Base-by-base conservation (phyloP, 2,329 filamentous ascomycete genomes). In the Orbilia javanica region DNA sequence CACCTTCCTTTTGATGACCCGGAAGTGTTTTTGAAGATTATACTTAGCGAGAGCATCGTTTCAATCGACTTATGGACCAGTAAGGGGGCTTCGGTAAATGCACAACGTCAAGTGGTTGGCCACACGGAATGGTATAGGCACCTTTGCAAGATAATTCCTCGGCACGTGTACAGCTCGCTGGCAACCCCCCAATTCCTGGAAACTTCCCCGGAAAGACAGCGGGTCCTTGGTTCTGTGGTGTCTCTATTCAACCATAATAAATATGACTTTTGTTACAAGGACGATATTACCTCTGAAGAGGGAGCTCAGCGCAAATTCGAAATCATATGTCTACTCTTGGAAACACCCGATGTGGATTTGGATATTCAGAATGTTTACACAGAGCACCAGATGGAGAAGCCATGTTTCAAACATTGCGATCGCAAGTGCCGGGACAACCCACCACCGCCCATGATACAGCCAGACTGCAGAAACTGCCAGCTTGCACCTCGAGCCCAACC, bases 1-100 rank as follows among this genome's bases (percentile, higher is more conserved):
- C n/a, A n/a, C n/a, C n/a, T 69, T 42, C 20, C 13, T 5, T 69
- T 69, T 13, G 18, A 48, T 6, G n/a, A 57, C 11, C 65, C 65
- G 3, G 3, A 4, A 29, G 27, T 25, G 18, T 53, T 67, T n/a
- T 55, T 18, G 31, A 15, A 53, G 8, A 20, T 39, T n/a, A 42
- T 67, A 10, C 11, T 5, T 11, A 1, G 3, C 0, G 1, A 11
- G 39, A 34, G 34, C n/a, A 6, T 36, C 4, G 1, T 2, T 42
- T 22, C 15, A 8, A 13, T 68, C 18, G 20, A 60, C 20, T 34
- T 69, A 27, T 69, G 50, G 65, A 34, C 60, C 50, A 18, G 10
- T 15, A 57, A 60, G 34, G 11, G 11, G 2, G 27, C 65, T n/a
- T 7, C 1, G n/a, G 20, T 55, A 6, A 67, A 67, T 20, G 15